A percentile compares a stretch with the other conserved stretches of the same genome.
Conservation (phyloP, 2,329 filamentous ascomycete species). For the Colletotrichum spaethianum region DNA sequence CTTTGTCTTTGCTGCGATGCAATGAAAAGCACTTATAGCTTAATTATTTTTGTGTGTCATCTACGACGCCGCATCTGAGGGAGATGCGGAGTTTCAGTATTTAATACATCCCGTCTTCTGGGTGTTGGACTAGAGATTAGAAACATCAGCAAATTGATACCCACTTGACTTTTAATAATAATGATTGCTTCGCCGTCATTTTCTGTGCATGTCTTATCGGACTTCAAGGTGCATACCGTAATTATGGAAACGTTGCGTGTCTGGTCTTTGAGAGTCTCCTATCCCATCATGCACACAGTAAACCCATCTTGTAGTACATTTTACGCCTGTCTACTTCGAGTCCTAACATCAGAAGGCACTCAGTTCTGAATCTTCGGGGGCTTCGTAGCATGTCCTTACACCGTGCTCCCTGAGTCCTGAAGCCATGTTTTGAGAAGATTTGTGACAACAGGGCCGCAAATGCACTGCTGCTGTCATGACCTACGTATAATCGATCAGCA, state of each 20-base stretch:
- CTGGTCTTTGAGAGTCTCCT: too few species aligned
- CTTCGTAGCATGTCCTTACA: neutral
- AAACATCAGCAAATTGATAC: neutral
- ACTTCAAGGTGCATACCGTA: too few species aligned
- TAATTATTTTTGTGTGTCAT: neutral
- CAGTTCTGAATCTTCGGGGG: neutral
- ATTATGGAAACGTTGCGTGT: too few species aligned
- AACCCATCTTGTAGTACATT: too few species aligned
- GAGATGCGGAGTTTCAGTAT: neutral
- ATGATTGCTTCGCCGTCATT: neutral
- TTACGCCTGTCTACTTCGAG: too few species aligned
- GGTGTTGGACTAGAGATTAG: neutral
- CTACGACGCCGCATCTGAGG: neutral
- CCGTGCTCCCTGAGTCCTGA: neutral
- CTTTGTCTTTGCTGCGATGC: slow-evolving; percentile 11
- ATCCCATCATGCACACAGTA: too few species aligned
- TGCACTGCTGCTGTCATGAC: neutral
- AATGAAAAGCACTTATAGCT: neutral
- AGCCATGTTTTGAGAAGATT: too few species aligned
- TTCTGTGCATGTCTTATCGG: neutral
- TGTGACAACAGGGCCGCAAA: neutral
- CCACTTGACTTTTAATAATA: neutral
- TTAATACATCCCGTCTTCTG: neutral
- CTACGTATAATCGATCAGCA: neutral
- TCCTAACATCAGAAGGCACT: too few species aligned